Evolutionary conservation across 2,329 filamentous ascomycete species (phyloP).

Genomic region (Periconia sp.): DNA sequence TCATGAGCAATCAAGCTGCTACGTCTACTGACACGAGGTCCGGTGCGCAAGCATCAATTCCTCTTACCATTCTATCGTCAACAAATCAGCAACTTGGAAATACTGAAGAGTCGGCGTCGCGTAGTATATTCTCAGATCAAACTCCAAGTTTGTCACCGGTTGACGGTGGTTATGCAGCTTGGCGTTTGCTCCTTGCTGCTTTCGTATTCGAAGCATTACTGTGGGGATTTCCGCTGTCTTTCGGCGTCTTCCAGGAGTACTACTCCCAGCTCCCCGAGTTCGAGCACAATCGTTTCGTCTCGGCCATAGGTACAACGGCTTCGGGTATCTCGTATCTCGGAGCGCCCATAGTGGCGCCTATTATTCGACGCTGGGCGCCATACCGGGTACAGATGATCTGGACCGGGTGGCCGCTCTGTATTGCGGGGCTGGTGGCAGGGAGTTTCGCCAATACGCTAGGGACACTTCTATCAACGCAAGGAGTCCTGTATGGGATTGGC

Average conservation of each 20-base stretch:
- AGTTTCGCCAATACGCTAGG: slow-evolving; percentile 34
- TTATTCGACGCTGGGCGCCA: slow-evolving; percentile 31
- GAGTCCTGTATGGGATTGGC: slow-evolving; percentile 43
- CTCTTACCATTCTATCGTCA: background rate
- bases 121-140: background rate
- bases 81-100: background rate
- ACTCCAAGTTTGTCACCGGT: slow-evolving; percentile 6
- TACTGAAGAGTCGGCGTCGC: background rate
- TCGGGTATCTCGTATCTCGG: slow-evolving; percentile 48
- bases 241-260: slow-evolving; percentile 27
- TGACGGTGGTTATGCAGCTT: slow-evolving; percentile 39
- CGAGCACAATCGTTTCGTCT: slow-evolving; percentile 12
- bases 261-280: slow-evolving; percentile 17
- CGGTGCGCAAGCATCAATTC: background rate
- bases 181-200: slow-evolving; percentile 53
- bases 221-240: slow-evolving; percentile 24
- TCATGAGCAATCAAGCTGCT: background rate
- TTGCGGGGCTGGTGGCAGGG: slow-evolving; percentile 29
- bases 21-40: background rate
- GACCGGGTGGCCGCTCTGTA: slow-evolving; percentile 35
- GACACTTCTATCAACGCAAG: slow-evolving; percentile 39
- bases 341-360: slow-evolving; percentile 41
- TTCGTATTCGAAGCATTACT: slow-evolving; percentile 55
- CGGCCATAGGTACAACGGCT: slow-evolving; percentile 17
- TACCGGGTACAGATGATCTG: slow-evolving; percentile 31